phyloP scores from a whole-genome alignment of 1,139 yeast species.

The Taphrina communis region DNA sequence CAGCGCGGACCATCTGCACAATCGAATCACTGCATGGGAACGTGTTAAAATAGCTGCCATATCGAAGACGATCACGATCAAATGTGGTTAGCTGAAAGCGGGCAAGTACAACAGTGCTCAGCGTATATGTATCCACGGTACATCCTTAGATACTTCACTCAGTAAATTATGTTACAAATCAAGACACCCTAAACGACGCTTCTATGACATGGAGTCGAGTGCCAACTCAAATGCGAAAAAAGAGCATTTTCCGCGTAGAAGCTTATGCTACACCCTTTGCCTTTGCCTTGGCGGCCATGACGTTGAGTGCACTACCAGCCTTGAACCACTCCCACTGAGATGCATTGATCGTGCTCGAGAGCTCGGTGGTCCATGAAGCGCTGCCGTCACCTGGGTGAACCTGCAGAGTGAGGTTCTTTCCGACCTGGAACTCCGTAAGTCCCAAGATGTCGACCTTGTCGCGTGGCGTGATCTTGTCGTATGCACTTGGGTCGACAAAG shows the following conservation, averaged over 20 bases:
- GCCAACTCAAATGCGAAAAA: not conserved
- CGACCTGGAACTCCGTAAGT: slow-evolving; percentile 86
- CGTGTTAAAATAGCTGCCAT: too few species aligned
- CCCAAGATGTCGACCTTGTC: slow-evolving; percentile 91
- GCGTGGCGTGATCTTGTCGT: slow-evolving; percentile 89
- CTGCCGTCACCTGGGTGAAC: slow-evolving; percentile 77
- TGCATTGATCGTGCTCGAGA: slow-evolving; percentile 91
- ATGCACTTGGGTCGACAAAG: slow-evolving; percentile 85
- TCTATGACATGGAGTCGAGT: slow-evolving; percentile 15
- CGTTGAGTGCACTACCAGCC: slow-evolving; percentile 98
- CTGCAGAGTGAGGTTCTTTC: slow-evolving; percentile 83
- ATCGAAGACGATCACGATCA: too few species aligned
- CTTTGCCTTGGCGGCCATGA: slow-evolving; percentile 70
- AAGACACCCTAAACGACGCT: slow-evolving; percentile 1
- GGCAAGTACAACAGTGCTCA: too few species aligned
- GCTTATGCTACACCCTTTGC: slow-evolving; percentile 23
- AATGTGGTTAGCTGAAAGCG: too few species aligned
- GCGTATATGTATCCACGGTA: too few species aligned
- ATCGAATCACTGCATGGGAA: too few species aligned
- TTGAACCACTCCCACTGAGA: slow-evolving; percentile 99
- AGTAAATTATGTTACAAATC: slow-evolving; percentile 10
- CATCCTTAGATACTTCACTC: not conserved
- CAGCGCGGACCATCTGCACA: too few species aligned
- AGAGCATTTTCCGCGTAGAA: not conserved
- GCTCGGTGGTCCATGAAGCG: slow-evolving; percentile 80